Percentiles rank a stretch among this genome's conserved stretches.
These are phyloP conservation scores for Aurinia saxatilis DNA, from an alignment of 345 rosid species.

Conservation along the genomic window DNA sequence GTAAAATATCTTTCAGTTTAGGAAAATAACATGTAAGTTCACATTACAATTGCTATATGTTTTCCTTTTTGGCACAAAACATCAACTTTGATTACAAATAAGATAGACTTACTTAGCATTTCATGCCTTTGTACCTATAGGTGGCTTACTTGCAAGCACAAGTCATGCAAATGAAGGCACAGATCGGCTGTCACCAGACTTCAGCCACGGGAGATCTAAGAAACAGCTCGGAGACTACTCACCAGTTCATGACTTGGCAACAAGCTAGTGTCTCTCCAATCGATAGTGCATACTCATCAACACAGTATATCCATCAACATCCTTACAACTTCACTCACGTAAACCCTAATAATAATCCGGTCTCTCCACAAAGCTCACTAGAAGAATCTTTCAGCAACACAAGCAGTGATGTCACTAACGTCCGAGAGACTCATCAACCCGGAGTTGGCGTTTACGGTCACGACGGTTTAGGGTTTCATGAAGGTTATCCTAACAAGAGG, in stretches of 20 bases:
- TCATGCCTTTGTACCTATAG: constrained; percentile 23
- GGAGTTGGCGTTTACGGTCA: constrained; percentile 14
- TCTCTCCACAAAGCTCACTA: constrained; percentile 71
- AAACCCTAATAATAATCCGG: constrained; percentile 38
- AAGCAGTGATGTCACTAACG: constrained; percentile 23
- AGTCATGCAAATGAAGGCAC: constrained; percentile 79
- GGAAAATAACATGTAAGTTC: constrained; percentile 5
- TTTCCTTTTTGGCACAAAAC: not conserved
- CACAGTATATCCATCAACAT: constrained; percentile 13
- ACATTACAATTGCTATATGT: not conserved
- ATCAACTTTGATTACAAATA: not conserved
- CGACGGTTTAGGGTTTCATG: constrained; percentile 28
- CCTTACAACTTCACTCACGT: constrained; percentile 20
- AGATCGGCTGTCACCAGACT: constrained; percentile 43
- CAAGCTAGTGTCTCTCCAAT: constrained; percentile 29
- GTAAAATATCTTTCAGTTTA: not conserved
- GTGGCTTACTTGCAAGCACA: constrained; percentile 86
- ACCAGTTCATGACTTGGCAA: constrained; percentile 17
- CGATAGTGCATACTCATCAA: constrained; percentile 17
- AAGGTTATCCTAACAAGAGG: constrained; percentile 27
- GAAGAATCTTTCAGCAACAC: constrained; percentile 51
- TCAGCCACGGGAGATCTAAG: constrained; percentile 20
- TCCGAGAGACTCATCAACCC: constrained; percentile 13
- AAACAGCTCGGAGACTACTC: constrained; percentile 8
- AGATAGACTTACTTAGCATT: not conserved